phyloP scores from a whole-genome alignment of 306 rosid genomes.

The Fragaria ananassa region DNA sequence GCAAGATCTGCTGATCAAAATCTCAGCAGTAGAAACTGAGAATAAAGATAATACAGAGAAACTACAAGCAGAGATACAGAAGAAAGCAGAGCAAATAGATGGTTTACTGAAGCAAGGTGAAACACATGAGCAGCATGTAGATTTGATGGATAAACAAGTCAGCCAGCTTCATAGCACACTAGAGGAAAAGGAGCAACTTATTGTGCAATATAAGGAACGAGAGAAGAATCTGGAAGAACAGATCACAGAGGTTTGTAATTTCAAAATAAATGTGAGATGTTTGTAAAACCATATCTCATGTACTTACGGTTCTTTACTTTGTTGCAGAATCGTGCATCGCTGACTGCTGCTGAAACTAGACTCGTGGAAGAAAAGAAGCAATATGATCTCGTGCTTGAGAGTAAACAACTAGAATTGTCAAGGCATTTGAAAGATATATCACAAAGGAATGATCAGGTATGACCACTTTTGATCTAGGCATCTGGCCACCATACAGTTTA shows the following conservation, averaged over 20 bases:
- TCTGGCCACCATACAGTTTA: constrained; percentile 15
- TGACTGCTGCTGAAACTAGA: constrained; percentile 65
- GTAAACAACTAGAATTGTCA: constrained; percentile 70
- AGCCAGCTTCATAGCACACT: constrained; percentile 38
- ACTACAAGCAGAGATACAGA: constrained; percentile 57
- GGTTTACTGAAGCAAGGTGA: constrained; percentile 49
- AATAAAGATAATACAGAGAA: constrained; percentile 51
- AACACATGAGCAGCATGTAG: constrained; percentile 50
- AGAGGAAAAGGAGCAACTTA: constrained; percentile 65
- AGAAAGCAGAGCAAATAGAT: constrained; percentile 59
- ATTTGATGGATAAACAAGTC: constrained; percentile 53
- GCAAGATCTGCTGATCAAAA: constrained; percentile 66
- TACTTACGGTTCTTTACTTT: constrained; percentile 19
- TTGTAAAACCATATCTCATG: constrained; percentile 17
- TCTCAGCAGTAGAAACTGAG: constrained; percentile 64
- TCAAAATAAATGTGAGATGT: constrained; percentile 6
- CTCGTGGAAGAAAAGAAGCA: constrained; percentile 72
- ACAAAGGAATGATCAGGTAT: constrained; percentile 91
- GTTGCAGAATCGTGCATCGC: constrained; percentile 55
- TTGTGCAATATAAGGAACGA: constrained; percentile 50
- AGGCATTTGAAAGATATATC: constrained; percentile 92
- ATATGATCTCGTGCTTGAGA: constrained; percentile 74
- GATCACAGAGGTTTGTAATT: constrained; percentile 58
- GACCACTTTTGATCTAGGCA: constrained; percentile 25
- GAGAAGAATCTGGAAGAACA: constrained; percentile 74